phyloP scores from a whole-genome alignment of 257 asterid genomes.

The Orobanche coerulescens region DNA sequence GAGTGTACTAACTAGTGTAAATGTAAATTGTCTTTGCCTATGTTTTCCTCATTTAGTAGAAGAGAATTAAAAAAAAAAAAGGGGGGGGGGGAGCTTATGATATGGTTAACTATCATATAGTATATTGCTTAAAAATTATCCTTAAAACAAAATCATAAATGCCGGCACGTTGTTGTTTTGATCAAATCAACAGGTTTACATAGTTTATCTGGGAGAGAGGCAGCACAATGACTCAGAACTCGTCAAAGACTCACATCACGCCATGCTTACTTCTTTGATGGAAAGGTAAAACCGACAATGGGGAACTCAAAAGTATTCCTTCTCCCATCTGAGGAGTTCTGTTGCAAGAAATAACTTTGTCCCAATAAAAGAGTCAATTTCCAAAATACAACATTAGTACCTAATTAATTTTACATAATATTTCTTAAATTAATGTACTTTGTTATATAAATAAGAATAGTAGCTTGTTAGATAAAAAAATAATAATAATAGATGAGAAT shows the following conservation, averaged over 20 bases:
- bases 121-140: neutral
- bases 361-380: too few species aligned
- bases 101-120: neutral
- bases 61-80: neutral
- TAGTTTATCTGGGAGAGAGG: conserved; percentile 45
- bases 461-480: neutral
- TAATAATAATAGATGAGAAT: neutral
- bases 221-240: conserved; percentile 33
- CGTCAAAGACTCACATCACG: conserved; percentile 34
- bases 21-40: too few species aligned
- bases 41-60: neutral
- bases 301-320: too few species aligned
- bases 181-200: conserved; percentile 30
- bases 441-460: too few species aligned
- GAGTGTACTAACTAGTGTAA: too few species aligned
- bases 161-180: neutral
- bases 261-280: conserved; percentile 36
- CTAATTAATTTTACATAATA: too few species aligned
- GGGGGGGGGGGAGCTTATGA: neutral
- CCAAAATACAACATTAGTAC: too few species aligned
- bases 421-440: too few species aligned
- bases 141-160: neutral
- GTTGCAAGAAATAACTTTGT: too few species aligned
- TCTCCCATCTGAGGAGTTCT: too few species aligned
- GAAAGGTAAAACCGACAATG: too few species aligned